Conservation (phyloP, 352 stramenopile species). For the Pythium myriotylum region DNA sequence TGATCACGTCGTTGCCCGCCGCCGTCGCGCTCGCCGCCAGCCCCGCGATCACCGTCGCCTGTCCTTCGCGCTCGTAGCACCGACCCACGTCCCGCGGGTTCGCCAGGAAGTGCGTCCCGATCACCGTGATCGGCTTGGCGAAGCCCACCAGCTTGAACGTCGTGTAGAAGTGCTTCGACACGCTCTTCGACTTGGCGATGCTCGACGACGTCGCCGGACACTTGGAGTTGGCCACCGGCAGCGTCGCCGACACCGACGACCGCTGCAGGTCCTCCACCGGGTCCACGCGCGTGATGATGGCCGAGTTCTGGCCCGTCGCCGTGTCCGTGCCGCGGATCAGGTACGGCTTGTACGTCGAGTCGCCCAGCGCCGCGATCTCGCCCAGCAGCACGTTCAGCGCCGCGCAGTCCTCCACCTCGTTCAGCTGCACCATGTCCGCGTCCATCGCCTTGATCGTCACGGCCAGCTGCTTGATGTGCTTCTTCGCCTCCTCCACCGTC, state of each 20-base stretch:
- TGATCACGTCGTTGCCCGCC: slow-evolving; percentile 29
- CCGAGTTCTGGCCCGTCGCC: slow-evolving; percentile 34
- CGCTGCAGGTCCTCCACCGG: slow-evolving; percentile 26
- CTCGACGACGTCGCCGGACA: slow-evolving; percentile 18
- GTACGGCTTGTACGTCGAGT: slow-evolving; percentile 36
- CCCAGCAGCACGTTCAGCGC: slow-evolving; percentile 20
- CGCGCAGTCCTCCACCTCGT: slow-evolving; percentile 34
- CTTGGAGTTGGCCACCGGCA: slow-evolving; percentile 29
- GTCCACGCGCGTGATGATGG: slow-evolving; percentile 35
- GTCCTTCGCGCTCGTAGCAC: slow-evolving; percentile 33
- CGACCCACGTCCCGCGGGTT: slow-evolving; percentile 22
- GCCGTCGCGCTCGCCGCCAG: slow-evolving; percentile 6
- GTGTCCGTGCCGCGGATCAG: slow-evolving; percentile 35
- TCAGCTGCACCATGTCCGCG: slow-evolving; percentile 37
- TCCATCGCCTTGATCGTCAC: slow-evolving; percentile 26
- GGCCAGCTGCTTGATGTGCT: slow-evolving; percentile 33
- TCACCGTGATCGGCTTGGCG: slow-evolving; percentile 33
- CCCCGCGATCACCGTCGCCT: slow-evolving; percentile 29
- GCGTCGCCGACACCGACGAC: slow-evolving; percentile 4
- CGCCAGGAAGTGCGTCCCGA: slow-evolving; percentile 53
- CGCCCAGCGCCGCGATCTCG: slow-evolving; percentile 17
- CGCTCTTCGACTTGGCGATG: slow-evolving; percentile 15
- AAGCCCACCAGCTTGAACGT: slow-evolving; percentile 30
- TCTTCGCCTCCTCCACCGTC: slow-evolving; percentile 18
- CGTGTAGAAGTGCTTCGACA: slow-evolving; percentile 41